A percentile compares a stretch with the other conserved stretches of the same genome.
Evolutionary conservation across 2,329 filamentous ascomycete genomes (phyloP).

Genomic region (Neocatenulostroma microsporum): DNA sequence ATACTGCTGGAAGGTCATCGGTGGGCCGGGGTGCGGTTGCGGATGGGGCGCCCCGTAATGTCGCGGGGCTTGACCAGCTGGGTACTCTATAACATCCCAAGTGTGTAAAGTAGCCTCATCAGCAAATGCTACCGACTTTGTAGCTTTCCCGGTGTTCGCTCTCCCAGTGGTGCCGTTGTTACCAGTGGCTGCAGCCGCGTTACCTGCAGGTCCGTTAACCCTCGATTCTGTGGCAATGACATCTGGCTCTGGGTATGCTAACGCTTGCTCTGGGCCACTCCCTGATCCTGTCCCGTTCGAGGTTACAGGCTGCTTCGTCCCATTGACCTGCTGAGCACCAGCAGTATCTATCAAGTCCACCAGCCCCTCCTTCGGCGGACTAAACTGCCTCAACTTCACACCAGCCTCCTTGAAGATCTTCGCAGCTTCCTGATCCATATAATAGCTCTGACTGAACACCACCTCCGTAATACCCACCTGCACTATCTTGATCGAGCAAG

Average conservation of each 20-base stretch:
- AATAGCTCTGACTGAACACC: slow-evolving; percentile 87
- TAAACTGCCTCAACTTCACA: slow-evolving; percentile 78
- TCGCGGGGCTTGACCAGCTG: too few relatives aligned
- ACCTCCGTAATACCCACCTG: slow-evolving; percentile 95
- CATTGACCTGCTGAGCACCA: neutral
- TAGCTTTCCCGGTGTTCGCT: too few relatives aligned
- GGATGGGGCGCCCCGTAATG: too few relatives aligned
- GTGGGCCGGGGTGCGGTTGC: too few relatives aligned
- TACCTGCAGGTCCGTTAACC: too few relatives aligned
- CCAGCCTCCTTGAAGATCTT: slow-evolving; percentile 76
- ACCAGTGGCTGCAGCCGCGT: too few relatives aligned
- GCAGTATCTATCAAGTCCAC: slow-evolving; percentile 20
- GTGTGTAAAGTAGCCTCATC: too few relatives aligned
- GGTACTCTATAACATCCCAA: too few relatives aligned
- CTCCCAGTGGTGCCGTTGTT: too few relatives aligned
- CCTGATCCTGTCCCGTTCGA: neutral
- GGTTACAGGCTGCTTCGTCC: neutral
- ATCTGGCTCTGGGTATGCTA: neutral
- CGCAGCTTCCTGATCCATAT: slow-evolving; percentile 77
- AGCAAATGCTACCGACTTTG: too few relatives aligned
- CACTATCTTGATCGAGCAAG: slow-evolving; percentile 96
- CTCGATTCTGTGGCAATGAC: too few relatives aligned
- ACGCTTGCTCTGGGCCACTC: neutral
- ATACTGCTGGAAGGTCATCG: too few relatives aligned
- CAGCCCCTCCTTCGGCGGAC: slow-evolving; percentile 45